A percentile compares a stretch with the other conserved stretches of the same genome.
Evolutionary conservation across 768 basidiomycete genomes (phyloP).

Genomic region (Clitopilus hobsonii): DNA sequence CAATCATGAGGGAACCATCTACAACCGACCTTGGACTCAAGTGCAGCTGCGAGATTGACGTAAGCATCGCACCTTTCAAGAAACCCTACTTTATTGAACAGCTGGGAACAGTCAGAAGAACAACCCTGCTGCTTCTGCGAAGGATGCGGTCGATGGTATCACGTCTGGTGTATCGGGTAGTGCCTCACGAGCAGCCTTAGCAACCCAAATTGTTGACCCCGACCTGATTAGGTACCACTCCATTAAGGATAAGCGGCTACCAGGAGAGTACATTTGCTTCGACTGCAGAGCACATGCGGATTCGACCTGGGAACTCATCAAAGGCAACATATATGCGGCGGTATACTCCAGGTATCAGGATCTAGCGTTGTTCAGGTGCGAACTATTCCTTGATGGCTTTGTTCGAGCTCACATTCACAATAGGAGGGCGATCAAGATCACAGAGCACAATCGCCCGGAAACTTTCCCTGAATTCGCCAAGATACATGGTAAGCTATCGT

Average conservation of each 20-base stretch:
- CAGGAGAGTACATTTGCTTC: conserved; percentile 62
- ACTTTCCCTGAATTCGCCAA: conserved; percentile 52
- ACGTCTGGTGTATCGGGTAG: conserved; percentile 54
- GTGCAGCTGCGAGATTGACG: conserved; percentile 69
- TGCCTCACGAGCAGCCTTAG: neutral
- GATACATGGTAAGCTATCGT: conserved; percentile 44
- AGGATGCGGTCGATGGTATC: conserved; percentile 73
- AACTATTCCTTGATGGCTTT: neutral
- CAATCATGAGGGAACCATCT: neutral
- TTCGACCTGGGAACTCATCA: conserved; percentile 66
- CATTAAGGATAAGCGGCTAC: conserved; percentile 51
- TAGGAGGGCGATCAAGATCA: conserved; percentile 28
- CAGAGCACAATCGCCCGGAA: conserved; percentile 42
- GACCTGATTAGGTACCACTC: conserved; percentile 73
- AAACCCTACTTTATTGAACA: too few relatives aligned
- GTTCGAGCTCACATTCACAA: neutral
- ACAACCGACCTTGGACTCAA: conserved; percentile 27
- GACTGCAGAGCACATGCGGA: conserved; percentile 70
- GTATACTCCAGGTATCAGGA: conserved; percentile 65
- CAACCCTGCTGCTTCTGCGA: conserved; percentile 55
- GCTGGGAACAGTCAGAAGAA: conserved; percentile 48
- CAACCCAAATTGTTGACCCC: too few relatives aligned
- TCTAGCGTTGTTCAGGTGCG: conserved; percentile 66
- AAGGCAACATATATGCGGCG: conserved; percentile 47
- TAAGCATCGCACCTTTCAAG: too few relatives aligned